Base-by-base conservation (phyloP, 2,329 filamentous ascomycete species). In the Neopestalotiopsis rosae region DNA sequence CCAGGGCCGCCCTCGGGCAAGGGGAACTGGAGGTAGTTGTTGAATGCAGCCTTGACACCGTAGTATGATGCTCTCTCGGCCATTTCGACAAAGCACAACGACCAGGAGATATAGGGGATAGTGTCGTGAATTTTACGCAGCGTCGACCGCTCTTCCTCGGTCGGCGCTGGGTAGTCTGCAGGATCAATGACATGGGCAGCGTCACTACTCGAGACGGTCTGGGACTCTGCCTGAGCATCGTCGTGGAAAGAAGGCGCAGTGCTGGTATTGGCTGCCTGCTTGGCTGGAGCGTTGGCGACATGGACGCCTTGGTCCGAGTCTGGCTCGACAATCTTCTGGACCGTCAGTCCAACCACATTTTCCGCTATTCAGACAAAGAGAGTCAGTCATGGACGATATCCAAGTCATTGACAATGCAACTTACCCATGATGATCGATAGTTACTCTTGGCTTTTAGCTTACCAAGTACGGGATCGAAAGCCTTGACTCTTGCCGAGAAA, bases 1-100 rank as follows among this genome's bases (percentile, higher is more conserved):
- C 75, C 78, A 10, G 74, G 75, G 14, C 82, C 82, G 14, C 82
- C 82, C 6, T 76, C 72, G 0, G 87, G 87, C 4, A 89, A 76
- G 17, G 84, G 82, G 32, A 85, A 86, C 66, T 89, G 82, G 72
- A 90, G 81, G 73, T 85, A 90, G 71, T 90, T 89, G 67, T 81
- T 82, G 74, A 88, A 88, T 3, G 87, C 78, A 0, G 81, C 82
- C 63, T 81, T 80, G 3, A 81, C 82, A 42, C 86, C 86, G 69
- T 86, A 88, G 75, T 87, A 88, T 0, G 85, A 87, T 1, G 85
- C 85, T 17, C 86, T 81, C 72, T 88, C 86, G 6, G 83, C 81
- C 56, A 87, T 80, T 66, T 88, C 86, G 13, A 86, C 84, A 3
- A 86, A 66, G 68, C 85, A 87, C 2, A 87, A 79, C 1, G 82